These are phyloP conservation scores for Hirsutella rhossiliensis DNA, from an alignment of 2,329 filamentous ascomycete species.

Conservation along the genomic window DNA sequence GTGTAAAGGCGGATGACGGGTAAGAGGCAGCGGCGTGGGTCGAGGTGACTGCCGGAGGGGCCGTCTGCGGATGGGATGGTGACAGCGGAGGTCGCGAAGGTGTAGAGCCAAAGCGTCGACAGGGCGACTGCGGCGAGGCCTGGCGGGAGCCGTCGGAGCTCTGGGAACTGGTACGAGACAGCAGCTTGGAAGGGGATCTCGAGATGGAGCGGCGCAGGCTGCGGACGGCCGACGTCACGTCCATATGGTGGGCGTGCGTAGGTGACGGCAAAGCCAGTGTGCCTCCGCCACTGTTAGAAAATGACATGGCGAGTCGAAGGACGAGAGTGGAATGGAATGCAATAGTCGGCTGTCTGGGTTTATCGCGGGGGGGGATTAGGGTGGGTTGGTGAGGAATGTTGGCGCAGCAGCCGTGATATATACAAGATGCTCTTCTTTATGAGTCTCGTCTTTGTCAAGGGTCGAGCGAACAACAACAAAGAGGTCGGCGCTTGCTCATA, in stretches of 20 bases:
- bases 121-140: constrained; percentile 38
- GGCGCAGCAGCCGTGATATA: constrained; percentile 1
- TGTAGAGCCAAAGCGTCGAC: constrained; percentile 27
- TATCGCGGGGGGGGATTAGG: constrained; percentile 8
- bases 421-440: background rate
- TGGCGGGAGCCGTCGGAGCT: constrained; percentile 34
- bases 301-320: constrained; percentile 36
- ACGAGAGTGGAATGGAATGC: constrained; percentile 14
- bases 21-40: constrained; percentile 14
- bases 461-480: background rate
- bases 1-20: constrained; percentile 45
- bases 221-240: constrained; percentile 70
- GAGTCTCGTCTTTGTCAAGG: background rate
- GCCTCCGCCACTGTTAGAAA: constrained; percentile 51
- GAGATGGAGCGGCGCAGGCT: constrained; percentile 81
- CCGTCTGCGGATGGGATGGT: constrained; percentile 19
- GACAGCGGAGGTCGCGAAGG: constrained; percentile 21
- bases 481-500: background rate
- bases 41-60: constrained; percentile 20
- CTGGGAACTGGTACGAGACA: constrained; percentile 38
- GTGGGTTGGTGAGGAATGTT: constrained; percentile 13
- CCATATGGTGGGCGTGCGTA: constrained; percentile 69
- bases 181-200: constrained; percentile 84
- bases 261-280: constrained; percentile 82
- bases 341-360: constrained; percentile 5